A percentile compares a stretch with the other conserved stretches of the same genome.
These are phyloP conservation scores for Boletus patriciae DNA, from an alignment of 768 basidiomycete genomes.

Conservation along the genomic window DNA sequence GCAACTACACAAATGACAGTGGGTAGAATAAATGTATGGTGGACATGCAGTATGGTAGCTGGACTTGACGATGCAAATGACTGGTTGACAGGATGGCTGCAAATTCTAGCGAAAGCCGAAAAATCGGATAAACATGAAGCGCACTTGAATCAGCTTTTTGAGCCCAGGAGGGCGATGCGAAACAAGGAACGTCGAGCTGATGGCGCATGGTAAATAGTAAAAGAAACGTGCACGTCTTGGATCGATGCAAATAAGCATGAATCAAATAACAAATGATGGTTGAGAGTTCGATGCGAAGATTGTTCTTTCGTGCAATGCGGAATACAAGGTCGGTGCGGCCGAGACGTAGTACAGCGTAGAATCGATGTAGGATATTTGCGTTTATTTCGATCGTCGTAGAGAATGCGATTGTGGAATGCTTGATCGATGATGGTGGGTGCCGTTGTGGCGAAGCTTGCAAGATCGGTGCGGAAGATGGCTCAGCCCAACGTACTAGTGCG, in stretches of 20 bases:
- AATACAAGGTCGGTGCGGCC: constrained; percentile 21
- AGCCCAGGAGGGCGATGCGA: constrained; percentile 18
- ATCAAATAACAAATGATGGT: constrained; percentile 31
- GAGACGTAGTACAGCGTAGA: constrained; percentile 18
- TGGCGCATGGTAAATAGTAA: constrained; percentile 29
- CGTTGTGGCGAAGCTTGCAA: constrained; percentile 25
- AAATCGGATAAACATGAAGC: constrained; percentile 27
- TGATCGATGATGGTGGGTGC: constrained; percentile 23
- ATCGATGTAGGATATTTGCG: constrained; percentile 27
- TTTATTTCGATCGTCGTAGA: constrained; percentile 19
- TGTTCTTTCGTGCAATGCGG: constrained; percentile 27
- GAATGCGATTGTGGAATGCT: constrained; percentile 27
- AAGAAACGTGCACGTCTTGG: constrained; percentile 30
- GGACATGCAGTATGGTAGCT: constrained; percentile 23
- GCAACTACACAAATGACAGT: constrained; percentile 33
- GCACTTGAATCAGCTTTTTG: constrained; percentile 28
- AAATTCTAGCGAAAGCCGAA: constrained; percentile 27
- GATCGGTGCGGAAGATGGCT: constrained; percentile 33
- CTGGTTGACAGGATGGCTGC: constrained; percentile 22
- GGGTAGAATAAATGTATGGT: constrained; percentile 26
- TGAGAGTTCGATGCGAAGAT: constrained; percentile 37
- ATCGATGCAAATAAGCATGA: constrained; percentile 37
- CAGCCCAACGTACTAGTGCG: constrained; percentile 15
- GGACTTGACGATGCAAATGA: constrained; percentile 29
- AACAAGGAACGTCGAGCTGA: constrained; percentile 27